A percentile compares a stretch with the other conserved stretches of the same genome.
phyloP scores from a whole-genome alignment of 106 monocot genomes.

The Dactylorhiza incarnata region DNA sequence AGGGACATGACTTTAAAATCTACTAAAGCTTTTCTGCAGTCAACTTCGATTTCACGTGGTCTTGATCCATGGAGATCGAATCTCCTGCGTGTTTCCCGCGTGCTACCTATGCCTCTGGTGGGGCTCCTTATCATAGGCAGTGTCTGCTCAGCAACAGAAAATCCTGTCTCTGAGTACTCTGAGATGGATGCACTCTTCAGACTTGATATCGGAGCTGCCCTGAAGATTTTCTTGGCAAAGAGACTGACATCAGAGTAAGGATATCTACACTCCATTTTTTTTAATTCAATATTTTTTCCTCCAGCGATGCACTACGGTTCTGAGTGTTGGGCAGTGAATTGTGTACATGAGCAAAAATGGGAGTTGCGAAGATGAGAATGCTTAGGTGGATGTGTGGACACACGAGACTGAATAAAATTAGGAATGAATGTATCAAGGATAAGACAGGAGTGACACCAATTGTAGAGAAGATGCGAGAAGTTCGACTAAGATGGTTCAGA shows the following conservation, averaged over 20 bases:
- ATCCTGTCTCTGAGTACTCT: conserved; percentile 28
- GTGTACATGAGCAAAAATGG: too few species aligned
- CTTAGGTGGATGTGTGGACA: too few species aligned
- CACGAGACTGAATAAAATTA: too few species aligned
- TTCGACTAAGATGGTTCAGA: too few species aligned
- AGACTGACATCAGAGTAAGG: conserved; percentile 74
- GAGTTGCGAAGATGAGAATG: too few species aligned
- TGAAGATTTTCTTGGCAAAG: conserved; percentile 87
- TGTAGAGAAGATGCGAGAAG: too few species aligned
- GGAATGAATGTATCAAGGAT: too few species aligned
- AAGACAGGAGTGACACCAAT: too few species aligned
- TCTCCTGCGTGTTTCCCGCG: conserved; percentile 68
- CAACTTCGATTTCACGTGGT: conserved; percentile 40
- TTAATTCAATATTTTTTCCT: neutral
- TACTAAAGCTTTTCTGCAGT: conserved; percentile 64
- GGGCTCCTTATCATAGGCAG: conserved; percentile 68
- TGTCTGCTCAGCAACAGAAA: conserved; percentile 53
- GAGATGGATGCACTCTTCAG: conserved; percentile 70
- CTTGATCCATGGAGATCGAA: conserved; percentile 83
- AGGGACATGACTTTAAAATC: conserved; percentile 75
- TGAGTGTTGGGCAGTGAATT: too few species aligned
- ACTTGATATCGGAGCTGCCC: conserved; percentile 77
- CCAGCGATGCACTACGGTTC: too few species aligned
- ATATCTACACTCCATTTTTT: neutral
- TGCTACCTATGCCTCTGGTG: conserved; percentile 93